Evolutionary conservation across 2,329 filamentous ascomycete genomes (phyloP), one percentile per base, ranked within the genome.

Genomic region (Beauveria brongniartii): DNA sequence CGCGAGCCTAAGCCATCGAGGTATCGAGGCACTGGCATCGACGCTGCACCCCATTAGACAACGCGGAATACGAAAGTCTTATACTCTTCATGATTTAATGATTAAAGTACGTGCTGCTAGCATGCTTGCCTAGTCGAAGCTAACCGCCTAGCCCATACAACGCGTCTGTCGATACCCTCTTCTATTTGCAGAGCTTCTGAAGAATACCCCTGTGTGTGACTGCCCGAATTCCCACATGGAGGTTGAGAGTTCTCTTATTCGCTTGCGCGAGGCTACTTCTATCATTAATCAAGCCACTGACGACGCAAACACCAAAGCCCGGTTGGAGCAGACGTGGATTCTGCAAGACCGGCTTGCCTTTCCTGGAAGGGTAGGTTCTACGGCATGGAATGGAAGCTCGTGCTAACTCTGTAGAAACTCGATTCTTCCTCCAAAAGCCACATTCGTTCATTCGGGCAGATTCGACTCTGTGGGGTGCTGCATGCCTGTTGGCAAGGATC

Each of bases 161-260:
- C 84, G 93, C 60, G 83, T 97, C 24, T 96, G 91, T 77, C 91
- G 89, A 75, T 97, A 97, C 69, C 91, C 91, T 12, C 78, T 99
- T 4, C 78, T 97, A 2, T 92, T 97, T 68, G 82, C 86, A 5
- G 91, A 97, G 68, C 79, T 99, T 9, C 80, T 92, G 63, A 92
- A 89, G 68, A 82, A 88, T 65, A 97, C 92, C 0, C 90, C 91
- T 2, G 89, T 91, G 1, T 86, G 83, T 60, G 93, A 97, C 69
- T 95, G 92, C 68, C 91, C 92, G 0, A 85, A 85, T 63, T 88
- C 91, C 1, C 89, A 96, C 72, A 85, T 88, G 70, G 88, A 91
- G 58, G 84, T 97, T 20, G 87, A 91, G 63, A 87, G 86, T 64
- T 82, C 89, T 0, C 78, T 95, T 37, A 82, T 86, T 58, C 81